Conservation (phyloP, 441 rosid genomes). For the Arabidopsis hybrid region DNA sequence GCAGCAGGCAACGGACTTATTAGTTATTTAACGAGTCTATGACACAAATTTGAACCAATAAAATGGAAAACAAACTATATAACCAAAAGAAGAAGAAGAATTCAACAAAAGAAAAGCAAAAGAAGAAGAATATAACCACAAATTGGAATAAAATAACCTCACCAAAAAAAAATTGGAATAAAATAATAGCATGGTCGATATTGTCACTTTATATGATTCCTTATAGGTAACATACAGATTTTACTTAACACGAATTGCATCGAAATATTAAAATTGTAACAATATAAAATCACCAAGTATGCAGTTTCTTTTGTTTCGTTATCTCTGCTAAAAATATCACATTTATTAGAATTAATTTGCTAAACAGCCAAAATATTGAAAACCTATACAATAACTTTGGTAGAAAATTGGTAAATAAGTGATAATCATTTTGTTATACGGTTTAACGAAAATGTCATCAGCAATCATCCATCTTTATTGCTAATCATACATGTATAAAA, state of each 20-base stretch:
- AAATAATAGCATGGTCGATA: constrained; percentile 18
- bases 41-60: neutral
- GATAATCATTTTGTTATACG: too few species aligned
- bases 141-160: constrained; percentile 7
- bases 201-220: constrained; percentile 30
- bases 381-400: neutral
- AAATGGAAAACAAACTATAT: neutral
- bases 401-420: too few species aligned
- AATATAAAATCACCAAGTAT: neutral
- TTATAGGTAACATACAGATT: constrained; percentile 8
- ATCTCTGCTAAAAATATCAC: too few species aligned
- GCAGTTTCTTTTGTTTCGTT: neutral
- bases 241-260: neutral
- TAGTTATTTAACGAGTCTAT: constrained; percentile 35
- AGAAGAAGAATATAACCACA: constrained; percentile 17
- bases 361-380: neutral
- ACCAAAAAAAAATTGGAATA: constrained; percentile 12
- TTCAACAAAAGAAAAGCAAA: constrained; percentile 8
- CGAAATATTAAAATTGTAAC: neutral
- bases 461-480: too few species aligned
- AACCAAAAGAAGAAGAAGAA: constrained; percentile 8
- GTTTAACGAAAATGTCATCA: too few species aligned
- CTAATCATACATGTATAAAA: too few species aligned
- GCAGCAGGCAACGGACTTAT: constrained; percentile 20
- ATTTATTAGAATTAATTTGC: neutral